Base-by-base conservation (phyloP, 2,329 filamentous ascomycete genomes). In the Sporothrix globosa region DNA sequence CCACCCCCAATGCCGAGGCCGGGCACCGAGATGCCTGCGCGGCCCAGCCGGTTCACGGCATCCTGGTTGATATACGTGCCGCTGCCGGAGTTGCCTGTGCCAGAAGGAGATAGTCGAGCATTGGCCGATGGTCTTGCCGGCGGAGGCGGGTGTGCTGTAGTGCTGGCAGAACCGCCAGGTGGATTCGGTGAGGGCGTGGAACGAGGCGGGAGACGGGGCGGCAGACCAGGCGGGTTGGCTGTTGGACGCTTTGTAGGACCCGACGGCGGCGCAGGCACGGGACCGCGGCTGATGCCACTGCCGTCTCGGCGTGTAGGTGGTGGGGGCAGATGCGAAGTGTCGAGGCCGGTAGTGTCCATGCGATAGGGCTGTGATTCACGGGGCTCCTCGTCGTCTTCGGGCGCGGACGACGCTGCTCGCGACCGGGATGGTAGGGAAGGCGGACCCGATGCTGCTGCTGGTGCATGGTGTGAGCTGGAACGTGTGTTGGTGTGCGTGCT, bases 1-100 rank as follows among this genome's bases (percentile, higher is more conserved):
- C 63, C 73, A 53, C 77, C 72, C 3, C 88, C 89, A 72, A 97
- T 96, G 5, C 91, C 91, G 4, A 97, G 82, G 0, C 86, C 91
- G 0, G 93, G 90, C 0, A 97, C 92, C 0, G 90, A 91, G 6
- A 97, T 84, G 0, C 93, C 93, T 0, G 92, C 90, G 50, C 88
- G 86, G 13, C 89, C 87, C 10, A 97, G 83, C 54, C 92, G 86
- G 71, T 82, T 84, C 69, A 90, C 78, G 5, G 92, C 90, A 5
- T 84, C 86, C 75, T 84, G 82, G 75, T 87, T 87, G 46, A 86
- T 73, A 44, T 80, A 76, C 19, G 77, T 75, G 54, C 76, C 54
- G 71, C 21, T 27, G 54, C 54, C 56, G 3, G 61, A 24, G 9
- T 52, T 44, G 19, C 39, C 39, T 3, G 58, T 61, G n/a, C 10